Base-by-base conservation (phyloP, 306 rosid species). In the Inga leiocalycina region DNA sequence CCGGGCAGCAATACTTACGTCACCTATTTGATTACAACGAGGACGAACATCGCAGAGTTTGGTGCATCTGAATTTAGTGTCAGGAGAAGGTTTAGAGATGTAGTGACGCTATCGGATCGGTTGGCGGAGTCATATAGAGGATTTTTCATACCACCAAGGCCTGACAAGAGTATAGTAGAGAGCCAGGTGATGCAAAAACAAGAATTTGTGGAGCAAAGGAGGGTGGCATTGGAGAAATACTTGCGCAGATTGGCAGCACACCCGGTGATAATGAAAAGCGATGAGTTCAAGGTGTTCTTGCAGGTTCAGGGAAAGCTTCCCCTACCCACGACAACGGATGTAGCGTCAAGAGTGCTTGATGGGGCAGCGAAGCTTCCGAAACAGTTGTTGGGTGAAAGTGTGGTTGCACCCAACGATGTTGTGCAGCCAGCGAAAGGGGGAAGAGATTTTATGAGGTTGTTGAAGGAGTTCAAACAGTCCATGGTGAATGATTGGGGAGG, bases 151-250 rank as follows among this genome's bases (percentile, higher is more conserved):
- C 99, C 99, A 49, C 93, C 97, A 39, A 84, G 99, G 87, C 99
- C 99, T 61, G 98, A 96, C 74, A 96, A 96, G 92, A 94, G 88
- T 80, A 91, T 92, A 41, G 97, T 96, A 80, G 99, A 96, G 92
- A 94, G 98, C 79, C 99, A 96, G 88, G 97, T 96, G 79, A 96
- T 96, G 99, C 99, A 96, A 83, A 96, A 94, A 82, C 98, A 96
- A 81, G 99, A 96, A 79, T 96, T 96, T 62, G 98, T 96, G 83
- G 99, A 96, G 92, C 99, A 94, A 88, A 90, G 99, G 80, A 86
- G 98, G 79, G 88, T 96, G 79, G 94, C 97, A 34, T 75, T 96
- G 90, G 98, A 96, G 87, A 96, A 92, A 80, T 96, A 96, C 85
- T 81, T 96, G 79, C 75, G 93, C 83, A 88, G 93, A 76, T 51